phyloP scores from a whole-genome alignment of 2,329 filamentous ascomycete genomes.

The Cladophialophora exuberans region DNA sequence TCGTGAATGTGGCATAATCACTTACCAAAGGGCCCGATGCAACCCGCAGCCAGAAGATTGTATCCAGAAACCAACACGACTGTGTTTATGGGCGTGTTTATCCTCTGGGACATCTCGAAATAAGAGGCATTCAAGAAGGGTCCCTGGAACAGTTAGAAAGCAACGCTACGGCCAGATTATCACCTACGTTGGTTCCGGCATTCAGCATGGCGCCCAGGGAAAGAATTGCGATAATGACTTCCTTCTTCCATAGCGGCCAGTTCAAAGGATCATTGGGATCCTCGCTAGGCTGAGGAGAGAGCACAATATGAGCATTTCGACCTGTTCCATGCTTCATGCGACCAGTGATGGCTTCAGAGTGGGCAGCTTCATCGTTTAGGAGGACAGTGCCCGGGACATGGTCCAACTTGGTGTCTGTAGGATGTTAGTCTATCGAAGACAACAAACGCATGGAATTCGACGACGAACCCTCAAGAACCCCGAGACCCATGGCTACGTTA shows the following conservation, averaged over 20 bases:
- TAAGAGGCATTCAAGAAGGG: slow-evolving; percentile 32
- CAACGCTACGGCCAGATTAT: neutral
- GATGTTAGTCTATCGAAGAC: neutral
- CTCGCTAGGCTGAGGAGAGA: slow-evolving; percentile 36
- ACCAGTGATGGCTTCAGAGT: slow-evolving; percentile 23
- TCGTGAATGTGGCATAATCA: neutral
- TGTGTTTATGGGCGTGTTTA: slow-evolving; percentile 26
- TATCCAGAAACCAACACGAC: slow-evolving; percentile 31
- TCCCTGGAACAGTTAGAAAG: slow-evolving; percentile 18
- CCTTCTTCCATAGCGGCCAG: slow-evolving; percentile 36
- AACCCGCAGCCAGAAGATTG: slow-evolving; percentile 32
- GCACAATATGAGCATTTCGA: slow-evolving; percentile 25
- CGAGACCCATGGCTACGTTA: slow-evolving; percentile 23
- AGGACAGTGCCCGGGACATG: slow-evolving; percentile 30
- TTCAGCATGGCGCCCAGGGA: slow-evolving; percentile 37
- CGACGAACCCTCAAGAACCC: slow-evolving; percentile 19
- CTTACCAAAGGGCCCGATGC: slow-evolving; percentile 28
- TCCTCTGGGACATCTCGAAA: slow-evolving; percentile 21
- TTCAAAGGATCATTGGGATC: slow-evolving; percentile 39
- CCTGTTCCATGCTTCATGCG: slow-evolving; percentile 31
- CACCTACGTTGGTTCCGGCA: slow-evolving; percentile 30
- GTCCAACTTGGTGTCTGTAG: slow-evolving; percentile 27
- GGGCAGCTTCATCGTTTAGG: slow-evolving; percentile 28
- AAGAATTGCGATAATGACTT: slow-evolving; percentile 35
- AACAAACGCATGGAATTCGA: no score